phyloP scores from a whole-genome alignment of 2,329 filamentous ascomycete species.

The Metarhizium humberi region DNA sequence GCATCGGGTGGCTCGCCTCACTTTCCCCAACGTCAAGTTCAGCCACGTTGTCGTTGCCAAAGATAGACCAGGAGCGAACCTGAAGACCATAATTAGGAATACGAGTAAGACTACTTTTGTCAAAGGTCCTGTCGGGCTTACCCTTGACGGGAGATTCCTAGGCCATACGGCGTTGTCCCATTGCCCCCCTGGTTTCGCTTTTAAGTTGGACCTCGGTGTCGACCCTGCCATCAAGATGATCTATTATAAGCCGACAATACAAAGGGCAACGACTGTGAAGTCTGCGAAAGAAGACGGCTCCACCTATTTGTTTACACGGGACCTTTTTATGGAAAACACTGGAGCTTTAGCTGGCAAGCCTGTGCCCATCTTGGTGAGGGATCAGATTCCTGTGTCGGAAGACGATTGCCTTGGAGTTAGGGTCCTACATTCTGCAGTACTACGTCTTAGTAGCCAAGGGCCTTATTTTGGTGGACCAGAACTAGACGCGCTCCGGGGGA shows the following conservation, averaged over 20 bases:
- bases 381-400: constrained; percentile 49
- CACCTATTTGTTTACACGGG: too few relatives aligned
- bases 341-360: constrained; percentile 19
- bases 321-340: too few relatives aligned
- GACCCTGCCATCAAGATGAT: constrained; percentile 43
- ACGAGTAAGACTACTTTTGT: constrained; percentile 41
- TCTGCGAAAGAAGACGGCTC: too few relatives aligned
- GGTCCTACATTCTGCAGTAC: too few relatives aligned
- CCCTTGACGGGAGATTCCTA: constrained; percentile 48
- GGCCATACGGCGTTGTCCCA: constrained; percentile 43
- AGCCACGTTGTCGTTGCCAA: constrained; percentile 47
- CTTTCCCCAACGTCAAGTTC: constrained; percentile 37
- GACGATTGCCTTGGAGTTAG: constrained; percentile 44
- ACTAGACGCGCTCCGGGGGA: constrained; percentile 11
- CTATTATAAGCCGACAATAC: constrained; percentile 22
- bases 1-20: constrained; percentile 44
- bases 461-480: constrained; percentile 17
- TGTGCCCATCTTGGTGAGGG: constrained; percentile 38
- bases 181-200: constrained; percentile 40
- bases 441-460: too few relatives aligned
- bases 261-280: too few relatives aligned
- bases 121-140: constrained; percentile 41
- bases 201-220: constrained; percentile 45
- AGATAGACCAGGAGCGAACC: constrained; percentile 44
- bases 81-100: constrained; percentile 44